phyloP scores from a whole-genome alignment of 176 grass and related monocot species.

The Metroxylon sagu region DNA sequence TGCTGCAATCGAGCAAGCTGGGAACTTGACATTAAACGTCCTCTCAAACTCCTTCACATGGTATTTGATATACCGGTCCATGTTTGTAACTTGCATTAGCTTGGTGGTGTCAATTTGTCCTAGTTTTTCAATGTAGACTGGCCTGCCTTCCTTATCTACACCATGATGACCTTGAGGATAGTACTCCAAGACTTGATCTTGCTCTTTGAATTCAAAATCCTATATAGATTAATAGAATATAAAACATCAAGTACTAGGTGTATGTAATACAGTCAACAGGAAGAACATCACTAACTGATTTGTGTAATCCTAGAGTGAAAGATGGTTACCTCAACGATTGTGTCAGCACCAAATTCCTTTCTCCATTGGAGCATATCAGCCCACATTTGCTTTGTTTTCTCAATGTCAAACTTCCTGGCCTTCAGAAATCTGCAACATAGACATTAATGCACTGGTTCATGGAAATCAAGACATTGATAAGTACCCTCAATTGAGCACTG shows the following conservation, averaged over 20 bases:
- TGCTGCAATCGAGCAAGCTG: constrained; percentile 80
- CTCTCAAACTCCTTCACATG: constrained; percentile 95
- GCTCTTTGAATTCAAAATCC: constrained; percentile 83
- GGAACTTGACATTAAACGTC: constrained; percentile 84
- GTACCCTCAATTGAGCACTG: too few relatives aligned
- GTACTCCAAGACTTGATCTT: constrained; percentile 72
- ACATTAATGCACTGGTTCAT: neutral
- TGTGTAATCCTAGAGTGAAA: neutral
- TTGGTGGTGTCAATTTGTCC: constrained; percentile 78
- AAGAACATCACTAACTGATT: too few relatives aligned
- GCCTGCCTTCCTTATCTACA: constrained; percentile 92
- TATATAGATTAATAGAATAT: constrained; percentile 14
- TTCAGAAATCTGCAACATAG: constrained; percentile 58
- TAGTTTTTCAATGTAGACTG: constrained; percentile 81
- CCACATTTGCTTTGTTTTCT: constrained; percentile 99
- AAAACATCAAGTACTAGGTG: constrained; percentile 10
- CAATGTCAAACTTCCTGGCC: constrained; percentile 85
- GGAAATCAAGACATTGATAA: too few relatives aligned
- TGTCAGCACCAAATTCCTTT: constrained; percentile 71
- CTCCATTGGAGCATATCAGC: constrained; percentile 90
- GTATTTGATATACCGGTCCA: constrained; percentile 94
- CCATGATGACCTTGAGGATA: constrained; percentile 98
- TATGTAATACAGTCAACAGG: neutral
- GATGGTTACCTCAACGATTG: constrained; percentile 62
- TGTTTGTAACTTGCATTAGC: constrained; percentile 95